A percentile compares a stretch with the other conserved stretches of the same genome.
phyloP scores from a whole-genome alignment of 2,329 filamentous ascomycete species.

The Alternaria metachromatica region DNA sequence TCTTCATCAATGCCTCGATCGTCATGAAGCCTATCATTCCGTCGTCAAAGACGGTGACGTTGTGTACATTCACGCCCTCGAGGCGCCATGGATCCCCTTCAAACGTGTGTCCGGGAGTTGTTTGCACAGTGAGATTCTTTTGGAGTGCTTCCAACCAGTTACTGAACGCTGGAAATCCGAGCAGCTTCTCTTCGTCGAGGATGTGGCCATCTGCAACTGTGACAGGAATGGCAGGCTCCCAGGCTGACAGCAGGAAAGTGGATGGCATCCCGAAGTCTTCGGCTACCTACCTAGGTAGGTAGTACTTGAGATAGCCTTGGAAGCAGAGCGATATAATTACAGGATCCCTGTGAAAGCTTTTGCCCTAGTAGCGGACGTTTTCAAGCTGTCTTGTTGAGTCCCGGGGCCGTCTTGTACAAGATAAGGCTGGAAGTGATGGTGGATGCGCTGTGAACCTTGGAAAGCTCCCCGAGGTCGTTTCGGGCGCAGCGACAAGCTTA shows the following conservation, averaged over 20 bases:
- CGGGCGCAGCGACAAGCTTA: no score
- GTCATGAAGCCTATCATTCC: slow-evolving; percentile 1
- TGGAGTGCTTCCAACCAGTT: neutral
- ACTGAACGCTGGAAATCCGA: neutral
- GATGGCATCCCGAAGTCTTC: neutral
- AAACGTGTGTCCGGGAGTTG: neutral
- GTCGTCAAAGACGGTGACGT: slow-evolving; percentile 49
- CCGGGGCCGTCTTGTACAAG: no score
- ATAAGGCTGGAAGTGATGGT: no score
- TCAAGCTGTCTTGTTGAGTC: no score
- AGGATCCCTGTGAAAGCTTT: no score
- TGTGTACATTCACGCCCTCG: neutral
- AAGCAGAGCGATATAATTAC: no score
- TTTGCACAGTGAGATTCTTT: neutral
- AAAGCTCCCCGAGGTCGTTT: no score
- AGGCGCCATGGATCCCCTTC: neutral
- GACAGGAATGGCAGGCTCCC: neutral
- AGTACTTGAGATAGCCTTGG: no score
- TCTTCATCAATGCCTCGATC: neutral
- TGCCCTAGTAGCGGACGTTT: no score
- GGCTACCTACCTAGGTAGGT: no score
- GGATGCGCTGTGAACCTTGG: no score
- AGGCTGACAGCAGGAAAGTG: neutral
- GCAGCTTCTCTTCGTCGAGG: neutral
- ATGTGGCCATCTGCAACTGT: neutral